Percentiles rank a stretch among this genome's conserved stretches.
phyloP scores from a whole-genome alignment of 1,284 basidiomycete species.

The Boletus sp. region DNA sequence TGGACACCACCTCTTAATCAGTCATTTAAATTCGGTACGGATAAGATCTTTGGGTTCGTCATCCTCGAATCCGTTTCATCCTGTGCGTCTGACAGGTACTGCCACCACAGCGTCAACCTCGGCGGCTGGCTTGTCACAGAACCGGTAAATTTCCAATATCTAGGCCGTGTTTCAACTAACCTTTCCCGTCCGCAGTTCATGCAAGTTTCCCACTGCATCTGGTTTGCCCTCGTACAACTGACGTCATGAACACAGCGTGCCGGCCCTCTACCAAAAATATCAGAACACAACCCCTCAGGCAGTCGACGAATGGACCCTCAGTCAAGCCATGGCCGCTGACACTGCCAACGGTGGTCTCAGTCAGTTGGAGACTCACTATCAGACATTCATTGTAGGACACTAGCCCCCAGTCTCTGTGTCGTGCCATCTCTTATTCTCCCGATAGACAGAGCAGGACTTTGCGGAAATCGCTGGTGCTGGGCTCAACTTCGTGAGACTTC shows the following conservation, averaged over 20 bases:
- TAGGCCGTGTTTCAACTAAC: slow-evolving; percentile 19
- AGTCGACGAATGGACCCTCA: slow-evolving; percentile 81
- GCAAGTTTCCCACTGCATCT: slow-evolving; percentile 23
- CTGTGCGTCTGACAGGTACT: slow-evolving; percentile 14
- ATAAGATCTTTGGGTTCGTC: slow-evolving; percentile 45
- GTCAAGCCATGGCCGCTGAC: slow-evolving; percentile 65
- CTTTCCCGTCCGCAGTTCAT: slow-evolving; percentile 31
- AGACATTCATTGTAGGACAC: slow-evolving; percentile 73
- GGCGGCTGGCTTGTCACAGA: slow-evolving; percentile 64
- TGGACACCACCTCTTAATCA: slow-evolving; percentile 71
- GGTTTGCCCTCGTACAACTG: slow-evolving; percentile 2
- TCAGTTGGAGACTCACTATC: slow-evolving; percentile 79
- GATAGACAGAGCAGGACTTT: slow-evolving; percentile 86
- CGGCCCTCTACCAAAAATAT: slow-evolving; percentile 76
- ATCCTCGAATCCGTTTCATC: background rate
- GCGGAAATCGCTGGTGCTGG: slow-evolving; percentile 91
- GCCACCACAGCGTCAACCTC: slow-evolving; percentile 59
- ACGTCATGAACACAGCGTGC: slow-evolving; percentile 50
- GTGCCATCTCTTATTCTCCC: slow-evolving; percentile 12
- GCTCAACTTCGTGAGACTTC: slow-evolving; percentile 84
- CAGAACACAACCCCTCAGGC: slow-evolving; percentile 43
- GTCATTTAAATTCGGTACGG: slow-evolving; percentile 59
- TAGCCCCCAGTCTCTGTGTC: slow-evolving; percentile 7
- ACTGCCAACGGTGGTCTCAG: slow-evolving; percentile 57
- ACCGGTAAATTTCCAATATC: slow-evolving; percentile 63